Evolutionary conservation across 208 protist genomes (phyloP), one percentile per base, ranked within the genome.

Genomic region (Angomonas ambiguus): DNA sequence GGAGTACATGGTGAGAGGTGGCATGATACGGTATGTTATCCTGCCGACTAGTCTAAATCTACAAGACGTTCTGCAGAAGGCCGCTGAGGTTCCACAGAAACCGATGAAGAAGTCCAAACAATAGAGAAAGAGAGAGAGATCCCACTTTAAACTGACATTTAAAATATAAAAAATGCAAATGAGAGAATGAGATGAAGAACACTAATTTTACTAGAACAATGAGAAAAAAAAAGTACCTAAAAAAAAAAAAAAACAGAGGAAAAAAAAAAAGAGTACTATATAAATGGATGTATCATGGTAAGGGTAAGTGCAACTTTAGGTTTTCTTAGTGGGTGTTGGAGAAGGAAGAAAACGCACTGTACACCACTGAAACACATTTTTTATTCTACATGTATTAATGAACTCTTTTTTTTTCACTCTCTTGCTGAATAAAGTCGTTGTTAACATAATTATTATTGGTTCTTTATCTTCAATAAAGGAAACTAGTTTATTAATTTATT

Each of bases 21-120:
- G 92, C 77, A 99, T 94, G 58, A 98, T 99, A 38, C 91, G 98
- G 32, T 99, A 99, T 69, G 92, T 96, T 38, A 98, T 99, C 68
- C 85, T 99, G 53, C 98, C 98, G 5, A 98, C 99, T 67, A 79
- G 78, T 11, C 83, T 90, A 27, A 79, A 99, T 56, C 98, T 98
- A 24, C n/a, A 16, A 6, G 49, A 27, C 30, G 77, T 99, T 53
- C 99, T 98, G 55, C 74, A 99, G 30, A 97, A 99, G 62, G 97
- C 89, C 10, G 68, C 91, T 32, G 82, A 87, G 65, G 80, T 83
- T 80, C 64, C 83, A 0, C 67, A 3, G 25, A 59, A 33, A 8
- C 4, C 13, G 25, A 8, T 45, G 24, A 56, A 56, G 49, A 56
- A 56, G 49, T 5, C n/a, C 13, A 27, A 30, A 24, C 24, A 10